Evolutionary conservation across 768 basidiomycete genomes (phyloP).

Genomic region (Lactarius hatsudake): DNA sequence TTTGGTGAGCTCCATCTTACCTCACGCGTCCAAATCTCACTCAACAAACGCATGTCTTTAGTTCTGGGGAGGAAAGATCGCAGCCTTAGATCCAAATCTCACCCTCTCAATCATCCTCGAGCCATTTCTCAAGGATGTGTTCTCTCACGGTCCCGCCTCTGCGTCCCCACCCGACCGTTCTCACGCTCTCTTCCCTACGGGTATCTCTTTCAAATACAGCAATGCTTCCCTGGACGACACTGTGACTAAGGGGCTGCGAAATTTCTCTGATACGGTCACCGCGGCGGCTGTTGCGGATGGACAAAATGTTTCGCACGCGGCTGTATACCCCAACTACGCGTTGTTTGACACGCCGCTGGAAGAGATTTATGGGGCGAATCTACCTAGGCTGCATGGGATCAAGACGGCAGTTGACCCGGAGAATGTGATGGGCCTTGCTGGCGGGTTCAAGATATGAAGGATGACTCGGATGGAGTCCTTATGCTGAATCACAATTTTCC

Average conservation of each 20-base stretch:
- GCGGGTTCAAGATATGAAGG: background rate
- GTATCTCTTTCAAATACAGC: background rate
- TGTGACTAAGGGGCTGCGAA: background rate
- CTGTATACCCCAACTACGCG: background rate
- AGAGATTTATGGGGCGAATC: background rate
- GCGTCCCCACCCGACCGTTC: background rate
- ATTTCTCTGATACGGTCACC: background rate
- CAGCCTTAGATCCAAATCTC: background rate
- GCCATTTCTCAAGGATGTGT: background rate
- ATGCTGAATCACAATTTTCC: too few relatives aligned
- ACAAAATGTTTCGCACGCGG: background rate
- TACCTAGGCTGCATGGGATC: background rate
- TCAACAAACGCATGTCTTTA: background rate
- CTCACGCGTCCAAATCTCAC: background rate
- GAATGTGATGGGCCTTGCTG: background rate
- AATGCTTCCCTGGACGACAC: background rate
- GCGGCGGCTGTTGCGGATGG: background rate
- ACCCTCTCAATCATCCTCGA: background rate
- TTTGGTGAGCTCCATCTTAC: background rate
- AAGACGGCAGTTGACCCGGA: background rate
- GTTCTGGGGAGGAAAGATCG: constrained; percentile 7
- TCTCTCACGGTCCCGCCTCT: background rate
- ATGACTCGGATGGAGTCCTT: background rate
- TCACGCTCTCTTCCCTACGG: background rate
- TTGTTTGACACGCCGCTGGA: background rate